Evolutionary conservation across 768 basidiomycete species (phyloP), one percentile per base, ranked within the genome.

Genomic region (Sarcodon aspratus): DNA sequence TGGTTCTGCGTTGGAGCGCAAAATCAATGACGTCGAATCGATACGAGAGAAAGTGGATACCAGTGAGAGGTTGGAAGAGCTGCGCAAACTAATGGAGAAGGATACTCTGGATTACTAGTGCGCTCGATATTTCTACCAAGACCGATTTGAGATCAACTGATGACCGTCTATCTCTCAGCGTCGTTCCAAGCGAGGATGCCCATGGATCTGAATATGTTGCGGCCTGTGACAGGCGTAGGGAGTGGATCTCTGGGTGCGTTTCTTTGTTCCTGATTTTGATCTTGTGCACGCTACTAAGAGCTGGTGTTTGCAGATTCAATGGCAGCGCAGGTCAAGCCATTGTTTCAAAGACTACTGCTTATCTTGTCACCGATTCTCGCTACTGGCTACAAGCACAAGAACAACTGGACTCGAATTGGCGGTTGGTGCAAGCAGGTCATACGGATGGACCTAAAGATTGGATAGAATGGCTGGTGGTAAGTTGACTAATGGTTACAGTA

Each of bases 151-250:
- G 17, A 6, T 37, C 50, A 48, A 33, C 35, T 13, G 35, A 33
- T 31, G 7, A 33, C 10, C 48, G 49, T 47, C 48, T n/a, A 32
- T n/a, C 33, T 40, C 0, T 27, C 48, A 91, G 87, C 57, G 62
- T 89, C 54, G 63, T 91, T 44, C 87, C 87, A 2, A 79, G 74
- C 34, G 85, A 87, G 62, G 89, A 92, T 58, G 82, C 86, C 6
- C 89, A 92, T 59, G 76, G 78, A 46, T 88, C 87, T 0, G 89
- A 92, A 63, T 90, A 88, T 52, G 82, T 89, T 21, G 77, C 85
- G 13, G 62, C 72, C 7, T 77, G 79, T 50, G 89, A 92, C 63
- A 84, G 83, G 61, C 77, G 89, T 44, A 69, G 84, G 48, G 76
- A 87, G 59, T 91, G 77, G 68, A 78, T 91, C 46, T 81, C 82